Evolutionary conservation across 768 basidiomycete species (phyloP), one percentile per base, ranked within the genome.

Genomic region (Russula brevipes): DNA sequence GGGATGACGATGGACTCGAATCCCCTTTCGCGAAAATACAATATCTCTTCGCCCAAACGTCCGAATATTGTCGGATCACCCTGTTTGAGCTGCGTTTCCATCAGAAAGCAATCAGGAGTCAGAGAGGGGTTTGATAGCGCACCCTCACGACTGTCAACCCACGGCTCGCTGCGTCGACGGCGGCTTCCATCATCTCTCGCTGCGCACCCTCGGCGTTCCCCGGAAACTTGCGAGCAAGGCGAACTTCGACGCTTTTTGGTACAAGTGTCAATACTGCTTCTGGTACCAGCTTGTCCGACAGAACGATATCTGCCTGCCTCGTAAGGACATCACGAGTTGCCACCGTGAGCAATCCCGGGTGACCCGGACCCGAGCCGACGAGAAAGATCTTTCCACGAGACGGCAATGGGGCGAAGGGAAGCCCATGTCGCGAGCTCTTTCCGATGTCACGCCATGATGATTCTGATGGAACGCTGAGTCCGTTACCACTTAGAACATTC

Each of bases 161-260:
- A 17, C 79, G 80, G 54, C 74, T 77, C 0, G 93, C 95, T 12
- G 87, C 94, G 38, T 88, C 89, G 9, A 98, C 76, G 2, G 94
- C 97, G 5, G 88, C 84, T 63, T 89, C 85, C 93, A 97, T 96
- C 81, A 98, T 85, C 75, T 98, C 97, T 42, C 80, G 82, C 73
- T 99, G 97, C 1, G 95, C 94, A 14, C 88, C 88, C 54, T 99
- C 96, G 2, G 94, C 92, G 71, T 98, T 98, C 0, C 97, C 97
- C 0, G 97, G 97, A 76, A 96, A 98, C 71, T 99, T 99, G 68
- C 88, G 88, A 17, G 97, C 97, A 69, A 98, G 97, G 53, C 87
- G 86, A 8, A 98, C 81, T 60, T 87, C 81, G 0, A 87, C 82
- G 33, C 77, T 74, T 6, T 79, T 73, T 0, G 95, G 96, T 57